Evolutionary conservation across 2,329 filamentous ascomycete species (phyloP).

Genomic region (Aspergillus japonicus): DNA sequence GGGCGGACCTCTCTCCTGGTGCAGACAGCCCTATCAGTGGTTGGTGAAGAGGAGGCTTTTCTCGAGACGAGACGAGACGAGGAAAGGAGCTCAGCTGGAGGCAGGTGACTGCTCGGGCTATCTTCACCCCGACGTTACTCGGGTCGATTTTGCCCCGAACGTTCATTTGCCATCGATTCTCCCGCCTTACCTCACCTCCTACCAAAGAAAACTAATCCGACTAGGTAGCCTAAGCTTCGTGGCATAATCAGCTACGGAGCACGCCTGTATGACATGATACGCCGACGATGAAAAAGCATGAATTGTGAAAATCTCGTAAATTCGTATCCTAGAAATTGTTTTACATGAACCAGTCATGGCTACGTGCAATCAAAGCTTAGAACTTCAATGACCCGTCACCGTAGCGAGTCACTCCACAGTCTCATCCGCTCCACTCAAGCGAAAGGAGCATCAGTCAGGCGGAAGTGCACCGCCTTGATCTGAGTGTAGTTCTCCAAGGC

Average conservation of each 20-base stretch:
- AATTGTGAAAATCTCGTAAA: constrained; percentile 5
- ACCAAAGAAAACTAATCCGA: no score
- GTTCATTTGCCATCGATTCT: background rate
- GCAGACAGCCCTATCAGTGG: no score
- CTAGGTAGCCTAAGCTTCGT: no score
- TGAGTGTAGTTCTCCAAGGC: constrained; percentile 52
- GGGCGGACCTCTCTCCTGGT: no score
- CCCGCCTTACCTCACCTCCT: background rate
- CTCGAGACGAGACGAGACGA: no score
- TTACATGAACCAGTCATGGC: constrained; percentile 9
- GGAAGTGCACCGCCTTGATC: constrained; percentile 47
- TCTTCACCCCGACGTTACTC: constrained; percentile 1
- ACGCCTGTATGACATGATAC: background rate
- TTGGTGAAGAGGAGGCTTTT: no score
- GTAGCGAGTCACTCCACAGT: constrained; percentile 4
- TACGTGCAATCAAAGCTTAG: background rate
- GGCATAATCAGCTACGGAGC: background rate
- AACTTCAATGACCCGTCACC: background rate
- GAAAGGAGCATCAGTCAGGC: constrained; percentile 46
- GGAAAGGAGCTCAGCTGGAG: no score
- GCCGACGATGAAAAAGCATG: background rate
- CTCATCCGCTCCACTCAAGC: constrained; percentile 31
- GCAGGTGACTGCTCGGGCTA: background rate
- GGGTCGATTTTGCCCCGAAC: background rate
- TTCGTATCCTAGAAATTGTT: constrained; percentile 7